phyloP scores from a whole-genome alignment of 2,329 filamentous ascomycete species.

The Alternaria longipes region DNA sequence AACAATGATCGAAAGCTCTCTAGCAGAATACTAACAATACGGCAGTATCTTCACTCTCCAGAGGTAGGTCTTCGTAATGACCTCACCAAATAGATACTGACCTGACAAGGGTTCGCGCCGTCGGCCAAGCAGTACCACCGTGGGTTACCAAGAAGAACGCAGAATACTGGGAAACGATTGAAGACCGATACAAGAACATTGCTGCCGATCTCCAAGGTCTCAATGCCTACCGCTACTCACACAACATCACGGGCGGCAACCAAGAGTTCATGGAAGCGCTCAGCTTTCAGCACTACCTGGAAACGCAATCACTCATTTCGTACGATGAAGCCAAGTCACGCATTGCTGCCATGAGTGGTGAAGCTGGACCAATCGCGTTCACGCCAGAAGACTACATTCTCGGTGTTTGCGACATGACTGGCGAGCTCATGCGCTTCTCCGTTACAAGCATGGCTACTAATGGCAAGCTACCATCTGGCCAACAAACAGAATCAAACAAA shows the following conservation, averaged over 20 bases:
- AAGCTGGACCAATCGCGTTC: conserved; percentile 65
- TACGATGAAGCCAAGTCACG: conserved; percentile 65
- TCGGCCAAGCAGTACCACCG: conserved; percentile 69
- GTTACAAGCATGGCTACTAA: conserved; percentile 85
- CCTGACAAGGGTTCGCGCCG: conserved; percentile 66
- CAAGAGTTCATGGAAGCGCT: conserved; percentile 96
- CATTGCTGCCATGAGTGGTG: conserved; percentile 49
- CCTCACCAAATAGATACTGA: conserved; percentile 9
- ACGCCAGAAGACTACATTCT: conserved; percentile 87
- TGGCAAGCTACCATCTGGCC: conserved; percentile 61
- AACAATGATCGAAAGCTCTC: not conserved
- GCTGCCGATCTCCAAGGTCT: conserved; percentile 77
- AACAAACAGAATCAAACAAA: conserved; percentile 50
- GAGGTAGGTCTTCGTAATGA: conserved; percentile 59
- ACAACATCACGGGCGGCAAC: conserved; percentile 78
- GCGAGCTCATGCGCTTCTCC: conserved; percentile 96
- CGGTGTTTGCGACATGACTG: conserved; percentile 91
- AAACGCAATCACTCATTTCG: conserved; percentile 76
- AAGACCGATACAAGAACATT: conserved; percentile 72
- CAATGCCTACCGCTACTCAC: conserved; percentile 83
- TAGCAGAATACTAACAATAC: conserved; percentile 22
- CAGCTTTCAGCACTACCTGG: conserved; percentile 87
- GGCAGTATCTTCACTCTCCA: conserved; percentile 83
- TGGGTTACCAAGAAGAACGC: conserved; percentile 76
- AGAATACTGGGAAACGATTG: conserved; percentile 75